A percentile compares a stretch with the other conserved stretches of the same genome.
Conservation (phyloP, 2,329 filamentous ascomycete species). For the Salinomyces thailandicus region DNA sequence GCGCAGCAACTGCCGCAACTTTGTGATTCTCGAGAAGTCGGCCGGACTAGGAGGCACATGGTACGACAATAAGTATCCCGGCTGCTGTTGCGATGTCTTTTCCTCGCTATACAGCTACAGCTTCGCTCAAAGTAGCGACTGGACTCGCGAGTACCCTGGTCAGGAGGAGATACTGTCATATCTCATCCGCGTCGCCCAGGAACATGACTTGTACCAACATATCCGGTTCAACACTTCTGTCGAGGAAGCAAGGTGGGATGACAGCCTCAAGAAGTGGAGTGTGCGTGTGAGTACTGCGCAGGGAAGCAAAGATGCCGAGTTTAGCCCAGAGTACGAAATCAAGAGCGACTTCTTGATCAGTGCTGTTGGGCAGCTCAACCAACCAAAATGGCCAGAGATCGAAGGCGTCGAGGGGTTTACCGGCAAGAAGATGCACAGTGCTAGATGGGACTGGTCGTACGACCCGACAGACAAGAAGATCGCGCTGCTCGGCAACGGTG, state of each 20-base stretch:
- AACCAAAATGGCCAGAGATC: constrained; percentile 41
- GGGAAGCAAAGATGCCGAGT: constrained; percentile 46
- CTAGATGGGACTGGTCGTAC: constrained; percentile 52
- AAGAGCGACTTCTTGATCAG: constrained; percentile 47
- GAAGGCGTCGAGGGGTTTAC: constrained; percentile 39
- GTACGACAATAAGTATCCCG: constrained; percentile 48
- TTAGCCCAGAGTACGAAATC: constrained; percentile 41
- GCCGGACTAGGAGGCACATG: constrained; percentile 45
- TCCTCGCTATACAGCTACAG: constrained; percentile 49
- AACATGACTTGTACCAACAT: constrained; percentile 46
- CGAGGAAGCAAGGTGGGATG: constrained; percentile 45
- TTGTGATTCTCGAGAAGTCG: constrained; percentile 48
- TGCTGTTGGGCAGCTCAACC: constrained; percentile 50
- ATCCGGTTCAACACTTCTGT: constrained; percentile 49
- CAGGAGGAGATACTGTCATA: constrained; percentile 53
- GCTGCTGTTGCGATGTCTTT: constrained; percentile 38
- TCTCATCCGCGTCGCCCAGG: constrained; percentile 42
- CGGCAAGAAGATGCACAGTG: constrained; percentile 47
- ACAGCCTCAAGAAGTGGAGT: constrained; percentile 41
- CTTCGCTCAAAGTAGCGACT: constrained; percentile 50
- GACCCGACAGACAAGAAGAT: constrained; percentile 45
- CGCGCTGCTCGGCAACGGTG: constrained; percentile 50
- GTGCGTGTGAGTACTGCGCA: constrained; percentile 39
- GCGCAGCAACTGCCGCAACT: constrained; percentile 42
- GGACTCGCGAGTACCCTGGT: constrained; percentile 46